Conservation (phyloP, 2,329 filamentous ascomycete species). For the Colletotrichum trifolii region DNA sequence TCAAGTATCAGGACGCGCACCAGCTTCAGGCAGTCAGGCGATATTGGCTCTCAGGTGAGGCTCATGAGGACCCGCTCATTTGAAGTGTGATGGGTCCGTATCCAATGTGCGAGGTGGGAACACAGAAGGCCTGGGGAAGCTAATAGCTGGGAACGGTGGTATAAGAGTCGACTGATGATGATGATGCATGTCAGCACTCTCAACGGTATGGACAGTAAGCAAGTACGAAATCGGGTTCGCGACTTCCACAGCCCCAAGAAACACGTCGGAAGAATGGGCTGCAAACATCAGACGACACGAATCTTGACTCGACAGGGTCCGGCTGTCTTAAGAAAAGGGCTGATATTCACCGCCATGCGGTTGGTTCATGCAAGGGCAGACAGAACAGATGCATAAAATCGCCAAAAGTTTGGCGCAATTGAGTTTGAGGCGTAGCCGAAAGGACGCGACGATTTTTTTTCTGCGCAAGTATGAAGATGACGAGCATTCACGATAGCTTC, state of each 20-base stretch:
- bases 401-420: background rate
- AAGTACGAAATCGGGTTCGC: too few relatives aligned
- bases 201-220: too few relatives aligned
- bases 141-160: background rate
- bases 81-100: background rate
- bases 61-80: constrained; percentile 27
- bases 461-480: background rate
- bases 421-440: constrained; percentile 1
- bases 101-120: background rate
- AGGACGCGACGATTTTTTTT: too few relatives aligned
- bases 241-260: too few relatives aligned
- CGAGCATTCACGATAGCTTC: background rate
- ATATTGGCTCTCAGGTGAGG: constrained; percentile 21
- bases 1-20: background rate
- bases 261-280: background rate
- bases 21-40: constrained; percentile 11
- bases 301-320: constrained; percentile 20
- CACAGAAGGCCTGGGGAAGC: background rate
- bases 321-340: constrained; percentile 17
- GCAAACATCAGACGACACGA: constrained; percentile 31
- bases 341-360: constrained; percentile 30
- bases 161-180: constrained; percentile 22
- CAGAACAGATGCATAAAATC: constrained; percentile 6
- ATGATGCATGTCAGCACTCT: constrained; percentile 15
- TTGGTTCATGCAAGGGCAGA: constrained; percentile 34